Evolutionary conservation across 2,329 filamentous ascomycete genomes (phyloP), one percentile per base, ranked within the genome.

Genomic region (Monosporascus cannonballus): DNA sequence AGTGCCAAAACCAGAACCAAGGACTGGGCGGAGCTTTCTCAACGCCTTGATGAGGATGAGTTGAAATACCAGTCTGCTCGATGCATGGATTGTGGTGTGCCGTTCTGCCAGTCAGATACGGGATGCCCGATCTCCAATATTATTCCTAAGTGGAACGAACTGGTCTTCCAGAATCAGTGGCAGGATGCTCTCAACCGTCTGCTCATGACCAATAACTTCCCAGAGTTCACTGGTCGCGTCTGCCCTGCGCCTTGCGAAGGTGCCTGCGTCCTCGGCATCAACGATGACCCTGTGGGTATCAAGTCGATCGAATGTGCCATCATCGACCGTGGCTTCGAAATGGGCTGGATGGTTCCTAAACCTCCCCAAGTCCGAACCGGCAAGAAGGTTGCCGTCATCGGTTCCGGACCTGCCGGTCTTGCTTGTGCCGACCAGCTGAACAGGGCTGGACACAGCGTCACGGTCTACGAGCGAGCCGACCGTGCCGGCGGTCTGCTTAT

Each of bases 81-180:
- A 59, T 97, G 93, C 78, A 97, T 97, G 93, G 93, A 97, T 75
- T 97, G 93, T 56, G 93, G 93, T 83, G 92, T 97, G 56, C 93
- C 93, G 1, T 97, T 97, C 81, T 97, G 93, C 65, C 93, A 97
- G 72, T 96, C 91, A 20, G 93, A 97, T 63, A 91, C 89, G 58
- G 93, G 93, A 48, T 97, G 93, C 69, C 93, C 93, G 1, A 96
- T 96, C 70, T 91, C 86, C 61, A 97, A 97, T 75, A 95, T 97
- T 67, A 97, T 97, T 64, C 93, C 93, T 53, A 96, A 96, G 63
- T 96, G 90, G 90, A 96, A 95, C 53, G 91, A 96, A 56, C 59
- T 96, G 8, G 83, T 95, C 0, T 85, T 84, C 66, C 76, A 84
- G 53, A 80, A 83, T 47, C 86, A 95, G 57, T 97, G 93, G 93